These are phyloP conservation scores for Tylopilus sp. DNA, from an alignment of 768 basidiomycete genomes.

Conservation along the genomic window DNA sequence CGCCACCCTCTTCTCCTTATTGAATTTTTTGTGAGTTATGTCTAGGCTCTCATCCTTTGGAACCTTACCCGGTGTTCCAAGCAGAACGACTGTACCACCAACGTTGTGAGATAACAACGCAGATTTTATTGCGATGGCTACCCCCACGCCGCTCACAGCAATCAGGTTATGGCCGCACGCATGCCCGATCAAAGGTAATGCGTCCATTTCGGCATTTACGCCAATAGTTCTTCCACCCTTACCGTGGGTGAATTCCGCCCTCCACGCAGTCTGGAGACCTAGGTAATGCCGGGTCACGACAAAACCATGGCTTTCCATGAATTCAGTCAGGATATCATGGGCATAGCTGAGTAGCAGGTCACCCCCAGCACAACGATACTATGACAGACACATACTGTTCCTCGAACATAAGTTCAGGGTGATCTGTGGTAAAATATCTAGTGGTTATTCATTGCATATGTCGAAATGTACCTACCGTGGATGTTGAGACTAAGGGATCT, in stretches of 20 bases:
- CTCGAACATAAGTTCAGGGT: slow-evolving; percentile 65
- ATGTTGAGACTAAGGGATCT: slow-evolving; percentile 67
- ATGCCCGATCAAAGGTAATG: slow-evolving; percentile 52
- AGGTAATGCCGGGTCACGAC: slow-evolving; percentile 68
- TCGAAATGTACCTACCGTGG: slow-evolving; percentile 48
- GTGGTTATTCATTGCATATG: not conserved
- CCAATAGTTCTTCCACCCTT: slow-evolving; percentile 64
- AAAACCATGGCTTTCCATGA: slow-evolving; percentile 68
- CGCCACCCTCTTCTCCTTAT: slow-evolving; percentile 74
- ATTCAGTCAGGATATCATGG: slow-evolving; percentile 63
- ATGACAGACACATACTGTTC: slow-evolving; percentile 48
- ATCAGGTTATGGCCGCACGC: slow-evolving; percentile 85
- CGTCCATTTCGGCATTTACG: slow-evolving; percentile 77
- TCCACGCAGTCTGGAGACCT: slow-evolving; percentile 73
- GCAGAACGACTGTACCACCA: slow-evolving; percentile 64
- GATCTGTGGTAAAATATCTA: slow-evolving; percentile 39
- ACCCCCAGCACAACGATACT: slow-evolving; percentile 2
- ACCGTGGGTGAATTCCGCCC: slow-evolving; percentile 64
- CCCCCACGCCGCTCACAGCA: slow-evolving; percentile 71
- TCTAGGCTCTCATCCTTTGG: not conserved
- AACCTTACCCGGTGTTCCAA: slow-evolving; percentile 71
- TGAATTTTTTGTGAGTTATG: slow-evolving; percentile 4
- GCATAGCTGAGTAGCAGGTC: slow-evolving; percentile 49
- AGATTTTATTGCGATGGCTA: slow-evolving; percentile 69
- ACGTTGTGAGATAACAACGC: slow-evolving; percentile 62